Conservation (phyloP, 345 rosid species). For the Lepidium aucheri region DNA sequence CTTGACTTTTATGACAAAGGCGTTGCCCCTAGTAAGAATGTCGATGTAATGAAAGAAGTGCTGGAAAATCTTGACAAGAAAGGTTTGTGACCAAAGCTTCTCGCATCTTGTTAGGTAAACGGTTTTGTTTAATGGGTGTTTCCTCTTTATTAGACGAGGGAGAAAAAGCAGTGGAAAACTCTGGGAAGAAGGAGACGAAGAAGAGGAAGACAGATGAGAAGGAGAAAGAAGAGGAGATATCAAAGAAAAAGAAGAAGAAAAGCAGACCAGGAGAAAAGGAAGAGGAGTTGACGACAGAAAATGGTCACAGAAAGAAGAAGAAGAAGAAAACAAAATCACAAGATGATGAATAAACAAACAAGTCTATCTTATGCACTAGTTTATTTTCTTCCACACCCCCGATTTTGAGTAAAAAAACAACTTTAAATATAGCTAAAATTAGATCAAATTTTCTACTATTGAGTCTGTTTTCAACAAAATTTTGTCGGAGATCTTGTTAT, state of each 20-base stretch:
- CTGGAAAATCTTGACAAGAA: conserved; percentile 38
- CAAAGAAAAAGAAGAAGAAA: conserved; percentile 33
- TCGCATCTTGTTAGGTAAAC: background rate
- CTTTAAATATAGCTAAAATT: background rate
- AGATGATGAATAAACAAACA: conserved; percentile 29
- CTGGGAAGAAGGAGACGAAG: conserved; percentile 46
- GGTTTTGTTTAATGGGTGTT: conserved; percentile 1
- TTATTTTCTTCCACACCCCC: background rate
- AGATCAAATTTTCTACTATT: background rate
- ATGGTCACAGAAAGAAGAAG: conserved; percentile 38
- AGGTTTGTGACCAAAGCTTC: conserved; percentile 33
- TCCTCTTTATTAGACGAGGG: conserved; percentile 22
- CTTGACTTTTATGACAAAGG: conserved; percentile 93
- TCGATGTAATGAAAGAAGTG: conserved; percentile 90
- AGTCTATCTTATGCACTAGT: background rate
- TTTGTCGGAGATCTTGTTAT: too few species aligned
- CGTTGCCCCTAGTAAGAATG: conserved; percentile 88
- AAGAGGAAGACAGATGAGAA: conserved; percentile 22
- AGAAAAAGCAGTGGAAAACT: conserved; percentile 35
- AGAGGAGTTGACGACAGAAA: conserved; percentile 31
- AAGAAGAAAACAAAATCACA: conserved; percentile 33
- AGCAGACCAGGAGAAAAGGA: conserved; percentile 31
- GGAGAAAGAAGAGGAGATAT: conserved; percentile 21
- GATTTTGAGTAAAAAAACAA: background rate
- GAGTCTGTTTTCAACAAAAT: background rate